Evolutionary conservation across 1,284 basidiomycete species (phyloP), one percentile per base, ranked within the genome.

Genomic region (Lentinula novae-zelandiae): DNA sequence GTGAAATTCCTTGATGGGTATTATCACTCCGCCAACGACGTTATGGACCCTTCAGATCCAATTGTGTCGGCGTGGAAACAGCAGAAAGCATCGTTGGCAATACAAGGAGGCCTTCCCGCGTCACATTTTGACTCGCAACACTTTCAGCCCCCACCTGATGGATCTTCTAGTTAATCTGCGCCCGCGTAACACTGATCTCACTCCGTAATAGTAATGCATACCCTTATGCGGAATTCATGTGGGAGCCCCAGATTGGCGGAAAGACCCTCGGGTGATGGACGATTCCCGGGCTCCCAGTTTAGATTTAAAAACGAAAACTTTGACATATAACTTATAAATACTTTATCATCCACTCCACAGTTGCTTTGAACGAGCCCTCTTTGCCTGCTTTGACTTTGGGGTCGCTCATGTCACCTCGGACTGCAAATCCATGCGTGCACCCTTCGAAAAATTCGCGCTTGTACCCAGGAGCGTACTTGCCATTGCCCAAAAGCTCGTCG

Each of bases 351-450:
- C 49, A 58, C 40, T 58, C 57, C 5, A 86, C 79, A 3, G 78
- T 73, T 27, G 76, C 71, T 68, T 80, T 80, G 72, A 87, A 86
- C 0, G 85, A 75, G 20, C 81, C 83, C 69, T 89, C 87, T 72
- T 87, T 88, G 12, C 76, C 84, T n/a, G 76, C 79, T 70, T 83
- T 84, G 57, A 81, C 73, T 57, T 73, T 70, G 1, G 76, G 75
- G 53, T 79, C 71, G 48, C 64, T 72, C 63, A 81, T 44, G 69
- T 84, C 81, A 40, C 85, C 85, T 53, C 82, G 72, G 22, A 83
- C 81, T 7, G 85, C 80, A 69, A 89, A 90, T 0, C 87, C 87
- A 68, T 90, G 87, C 0, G 73, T 76, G 62, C 81, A 84, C 3
- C 83, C 82, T 1, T 81, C 75, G 63, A 77, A 86, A 67, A 80